Evolutionary conservation across 2,329 filamentous ascomycete species (phyloP), one percentile per base, ranked within the genome.

Genomic region (Parafenestella ontariensis): DNA sequence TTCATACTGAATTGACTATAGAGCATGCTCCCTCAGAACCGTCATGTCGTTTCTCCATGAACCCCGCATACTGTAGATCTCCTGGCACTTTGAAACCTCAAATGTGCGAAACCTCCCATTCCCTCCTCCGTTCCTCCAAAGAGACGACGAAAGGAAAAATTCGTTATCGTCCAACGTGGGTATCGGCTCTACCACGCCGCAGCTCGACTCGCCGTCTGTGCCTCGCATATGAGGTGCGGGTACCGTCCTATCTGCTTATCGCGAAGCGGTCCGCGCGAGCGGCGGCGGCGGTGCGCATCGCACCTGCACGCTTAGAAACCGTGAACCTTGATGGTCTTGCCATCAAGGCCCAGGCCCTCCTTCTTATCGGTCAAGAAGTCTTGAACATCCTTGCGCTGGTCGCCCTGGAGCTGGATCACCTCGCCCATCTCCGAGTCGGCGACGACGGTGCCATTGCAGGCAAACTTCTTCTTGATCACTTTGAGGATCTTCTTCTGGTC

Each of bases 391-490:
- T 96, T 96, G 82, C 95, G 94, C 85, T 98, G 94, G 81, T 99
- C 95, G 73, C 95, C 95, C 82, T 98, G 95, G 76, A 99, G 89
- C 86, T 98, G 95, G 77, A 99, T 97, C 86, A 98, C 94, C 86
- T 98, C 93, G 78, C 94, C 94, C 91, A 97, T 96, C 82, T 96
- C 92, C 71, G 86, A 87, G 82, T 98, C 94, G 77, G 87, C 87
- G 81, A 98, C 93, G 80, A 97, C 96, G 82, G 93, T 98, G 86
- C 94, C 94, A 97, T 98, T 98, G 91, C 94, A 98, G 80, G 94
- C 94, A 75, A 97, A 98, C 79, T 96, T 95, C 87, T 98, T 98
- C 89, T 98, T 98, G 85, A 98, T 96, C 81, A 96, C 92, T 85
- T 97, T 97, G 75, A 98, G 88, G 78, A 99, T 97, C 84, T 97